Percentiles rank a stretch among this genome's conserved stretches.
Conservation (phyloP, 2,329 filamentous ascomycete genomes). For the Aspergillus sp. region DNA sequence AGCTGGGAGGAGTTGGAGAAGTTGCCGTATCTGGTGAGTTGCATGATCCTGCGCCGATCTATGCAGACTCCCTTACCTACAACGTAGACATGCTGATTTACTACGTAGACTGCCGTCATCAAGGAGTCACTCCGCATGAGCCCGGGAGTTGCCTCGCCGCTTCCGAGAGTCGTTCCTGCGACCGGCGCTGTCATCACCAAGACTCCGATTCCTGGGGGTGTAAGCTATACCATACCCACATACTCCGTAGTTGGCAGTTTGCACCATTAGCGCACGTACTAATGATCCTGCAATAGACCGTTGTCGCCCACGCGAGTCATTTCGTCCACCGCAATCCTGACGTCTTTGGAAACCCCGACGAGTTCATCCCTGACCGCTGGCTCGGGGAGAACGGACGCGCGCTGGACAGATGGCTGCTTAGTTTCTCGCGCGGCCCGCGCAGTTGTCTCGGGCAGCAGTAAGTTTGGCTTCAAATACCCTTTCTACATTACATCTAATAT, state of each 20-base stretch:
- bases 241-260: too few relatives aligned
- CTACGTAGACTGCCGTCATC: slow-evolving; percentile 1
- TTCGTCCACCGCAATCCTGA: slow-evolving; percentile 5
- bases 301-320: slow-evolving; percentile 2
- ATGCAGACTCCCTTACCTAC: not conserved
- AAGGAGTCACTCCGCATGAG: slow-evolving; percentile 6
- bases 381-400: slow-evolving; percentile 1
- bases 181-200: not conserved
- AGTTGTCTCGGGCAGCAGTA: slow-evolving; percentile 11
- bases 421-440: slow-evolving; percentile 6
- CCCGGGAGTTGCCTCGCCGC: slow-evolving; percentile 1
- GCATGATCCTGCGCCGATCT: not conserved
- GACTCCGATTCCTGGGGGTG: not conserved
- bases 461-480: not conserved
- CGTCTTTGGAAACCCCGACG: not conserved
- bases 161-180: slow-evolving; percentile 1
- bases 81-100: not conserved
- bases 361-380: slow-evolving; percentile 7
- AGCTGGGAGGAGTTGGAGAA: slow-evolving; percentile 2
- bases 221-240: not conserved
- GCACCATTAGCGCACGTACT: not conserved
- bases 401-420: slow-evolving; percentile 1
- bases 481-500: not conserved
- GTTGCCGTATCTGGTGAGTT: slow-evolving; percentile 7
- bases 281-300: not conserved